Conservation (phyloP, 371 early-diverging fungal genomes). For the Blakeslea trispora region DNA sequence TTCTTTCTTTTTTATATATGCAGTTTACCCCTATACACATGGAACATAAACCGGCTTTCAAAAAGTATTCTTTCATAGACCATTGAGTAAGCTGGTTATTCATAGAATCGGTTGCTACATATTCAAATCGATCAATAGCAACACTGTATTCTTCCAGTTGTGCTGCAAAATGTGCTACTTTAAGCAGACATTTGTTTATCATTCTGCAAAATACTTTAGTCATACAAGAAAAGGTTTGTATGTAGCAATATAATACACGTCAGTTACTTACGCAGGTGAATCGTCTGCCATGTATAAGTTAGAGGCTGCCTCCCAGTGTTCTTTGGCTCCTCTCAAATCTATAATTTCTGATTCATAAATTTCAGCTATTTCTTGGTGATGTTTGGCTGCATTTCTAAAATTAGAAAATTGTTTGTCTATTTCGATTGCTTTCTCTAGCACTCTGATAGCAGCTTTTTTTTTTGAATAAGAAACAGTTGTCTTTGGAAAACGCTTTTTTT, state of each 20-base stretch:
- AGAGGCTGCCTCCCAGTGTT: slow-evolving; percentile 87
- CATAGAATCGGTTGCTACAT: slow-evolving; percentile 76
- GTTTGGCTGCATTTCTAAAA: slow-evolving; percentile 89
- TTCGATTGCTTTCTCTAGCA: slow-evolving; percentile 72
- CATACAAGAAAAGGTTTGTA: background rate
- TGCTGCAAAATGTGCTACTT: slow-evolving; percentile 91
- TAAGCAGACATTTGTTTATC: slow-evolving; percentile 86
- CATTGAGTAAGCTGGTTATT: slow-evolving; percentile 92
- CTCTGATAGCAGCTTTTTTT: slow-evolving; percentile 68
- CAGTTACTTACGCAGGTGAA: slow-evolving; percentile 73
- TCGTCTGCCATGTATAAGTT: slow-evolving; percentile 92
- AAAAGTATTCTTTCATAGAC: slow-evolving; percentile 92
- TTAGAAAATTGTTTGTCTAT: slow-evolving; percentile 83
- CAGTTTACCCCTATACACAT: slow-evolving; percentile 70
- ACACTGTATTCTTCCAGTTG: slow-evolving; percentile 85
- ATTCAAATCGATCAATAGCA: slow-evolving; percentile 88
- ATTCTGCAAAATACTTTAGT: too few relatives aligned
- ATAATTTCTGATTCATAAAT: slow-evolving; percentile 89
- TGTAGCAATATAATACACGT: background rate
- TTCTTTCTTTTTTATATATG: background rate
- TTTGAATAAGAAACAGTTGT: background rate
- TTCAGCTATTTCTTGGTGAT: slow-evolving; percentile 92
- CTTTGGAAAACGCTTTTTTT: background rate
- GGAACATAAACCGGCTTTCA: slow-evolving; percentile 92
- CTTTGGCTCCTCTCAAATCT: slow-evolving; percentile 81